A percentile compares a stretch with the other conserved stretches of the same genome.
Evolutionary conservation across 768 basidiomycete species (phyloP).

Genomic region (Boletus reticuloceps): DNA sequence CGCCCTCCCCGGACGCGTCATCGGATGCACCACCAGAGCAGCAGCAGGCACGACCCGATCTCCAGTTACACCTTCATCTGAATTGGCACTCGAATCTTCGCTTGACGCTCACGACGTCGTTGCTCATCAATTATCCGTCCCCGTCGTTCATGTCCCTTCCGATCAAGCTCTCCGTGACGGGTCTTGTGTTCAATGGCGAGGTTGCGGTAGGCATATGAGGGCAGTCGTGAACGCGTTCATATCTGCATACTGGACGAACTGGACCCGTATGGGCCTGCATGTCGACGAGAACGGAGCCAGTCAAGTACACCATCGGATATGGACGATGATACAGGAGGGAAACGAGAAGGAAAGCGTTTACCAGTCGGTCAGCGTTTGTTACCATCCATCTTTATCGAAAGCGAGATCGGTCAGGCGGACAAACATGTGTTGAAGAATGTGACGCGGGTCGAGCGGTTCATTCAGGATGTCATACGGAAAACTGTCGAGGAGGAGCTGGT

Average conservation of each 20-base stretch:
- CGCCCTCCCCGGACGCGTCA: conserved; percentile 7
- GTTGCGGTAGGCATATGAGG: conserved; percentile 91
- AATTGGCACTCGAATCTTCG: conserved; percentile 87
- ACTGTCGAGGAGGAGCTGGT: conserved; percentile 95
- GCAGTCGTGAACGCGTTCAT: conserved; percentile 76
- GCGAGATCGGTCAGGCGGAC: conserved; percentile 93
- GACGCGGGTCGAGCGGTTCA: conserved; percentile 90
- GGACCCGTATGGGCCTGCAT: conserved; percentile 79
- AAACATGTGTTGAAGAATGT: conserved; percentile 97
- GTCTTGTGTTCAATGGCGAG: conserved; percentile 83
- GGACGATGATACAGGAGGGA: conserved; percentile 53
- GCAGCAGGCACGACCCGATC: conserved; percentile 47
- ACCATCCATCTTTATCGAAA: conserved; percentile 88
- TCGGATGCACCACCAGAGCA: conserved; percentile 19
- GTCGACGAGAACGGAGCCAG: conserved; percentile 46
- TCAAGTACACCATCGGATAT: conserved; percentile 58
- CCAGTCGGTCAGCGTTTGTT: conserved; percentile 82
- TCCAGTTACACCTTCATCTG: conserved; percentile 86
- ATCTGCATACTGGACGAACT: conserved; percentile 85
- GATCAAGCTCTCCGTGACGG: conserved; percentile 89
- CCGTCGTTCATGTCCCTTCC: conserved; percentile 96
- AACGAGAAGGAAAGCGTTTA: conserved; percentile 58
- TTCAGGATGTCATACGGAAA: conserved; percentile 92
- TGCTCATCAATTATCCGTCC: conserved; percentile 96
- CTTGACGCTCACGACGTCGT: conserved; percentile 85